A percentile compares a stretch with the other conserved stretches of the same genome.
phyloP scores from a whole-genome alignment of 2,329 filamentous ascomycete species.

The Nemania diffusa region DNA sequence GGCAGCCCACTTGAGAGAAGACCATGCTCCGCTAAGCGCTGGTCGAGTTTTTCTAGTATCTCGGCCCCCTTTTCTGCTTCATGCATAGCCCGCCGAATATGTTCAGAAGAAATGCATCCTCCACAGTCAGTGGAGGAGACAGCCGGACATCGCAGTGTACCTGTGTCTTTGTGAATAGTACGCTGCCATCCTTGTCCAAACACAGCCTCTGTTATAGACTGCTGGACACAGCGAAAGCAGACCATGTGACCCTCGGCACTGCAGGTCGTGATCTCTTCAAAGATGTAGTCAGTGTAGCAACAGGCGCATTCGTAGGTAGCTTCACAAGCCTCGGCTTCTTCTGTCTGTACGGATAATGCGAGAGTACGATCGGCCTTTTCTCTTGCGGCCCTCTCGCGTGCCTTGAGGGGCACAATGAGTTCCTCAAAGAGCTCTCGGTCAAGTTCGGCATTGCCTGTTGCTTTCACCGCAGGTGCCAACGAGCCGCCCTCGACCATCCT shows the following conservation, averaged over 20 bases:
- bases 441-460: conserved; percentile 72
- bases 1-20: conserved; percentile 78
- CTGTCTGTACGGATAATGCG: conserved; percentile 64
- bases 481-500: conserved; percentile 65
- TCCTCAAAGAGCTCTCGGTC: conserved; percentile 69
- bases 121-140: conserved; percentile 75
- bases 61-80: conserved; percentile 76
- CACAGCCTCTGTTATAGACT: conserved; percentile 84
- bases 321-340: conserved; percentile 67
- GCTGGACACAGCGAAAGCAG: conserved; percentile 84
- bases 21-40: conserved; percentile 79
- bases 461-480: conserved; percentile 69
- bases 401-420: conserved; percentile 65
- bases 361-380: conserved; percentile 64
- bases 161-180: conserved; percentile 76
- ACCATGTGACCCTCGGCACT: conserved; percentile 75
- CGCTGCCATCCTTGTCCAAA: conserved; percentile 93
- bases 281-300: conserved; percentile 76
- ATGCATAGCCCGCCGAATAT: conserved; percentile 78
- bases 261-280: conserved; percentile 81
- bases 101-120: conserved; percentile 75
- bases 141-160: conserved; percentile 85
- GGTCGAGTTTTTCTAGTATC: conserved; percentile 78
- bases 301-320: conserved; percentile 78
- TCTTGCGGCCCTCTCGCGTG: conserved; percentile 55